These are phyloP conservation scores for Cystobasidiopsis lactophilus DNA, from an alignment of 768 basidiomycete species.

Conservation along the genomic window DNA sequence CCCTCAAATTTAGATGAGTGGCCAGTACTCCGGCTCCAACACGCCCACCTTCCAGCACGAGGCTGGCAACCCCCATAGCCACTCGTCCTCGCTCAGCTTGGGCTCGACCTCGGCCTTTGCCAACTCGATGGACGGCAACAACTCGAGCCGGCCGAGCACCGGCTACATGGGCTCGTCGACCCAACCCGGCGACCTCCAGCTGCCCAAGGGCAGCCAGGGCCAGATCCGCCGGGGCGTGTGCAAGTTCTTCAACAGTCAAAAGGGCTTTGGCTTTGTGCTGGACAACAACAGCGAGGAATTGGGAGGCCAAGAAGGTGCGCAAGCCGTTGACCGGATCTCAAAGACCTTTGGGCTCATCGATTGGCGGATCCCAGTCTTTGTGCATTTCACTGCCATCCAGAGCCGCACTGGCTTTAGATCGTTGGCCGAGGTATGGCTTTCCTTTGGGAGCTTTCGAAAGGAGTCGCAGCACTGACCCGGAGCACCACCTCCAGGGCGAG, in stretches of 20 bases:
- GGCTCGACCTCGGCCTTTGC: background rate
- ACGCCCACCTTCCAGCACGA: background rate
- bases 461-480: background rate
- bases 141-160: too few relatives aligned
- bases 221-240: conserved; percentile 1
- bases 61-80: background rate
- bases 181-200: too few relatives aligned
- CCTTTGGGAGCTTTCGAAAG: background rate
- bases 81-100: background rate
- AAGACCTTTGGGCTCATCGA: background rate
- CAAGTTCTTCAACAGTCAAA: conserved; percentile 11
- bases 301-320: conserved; percentile 20
- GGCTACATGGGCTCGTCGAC: too few relatives aligned
- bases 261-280: conserved; percentile 21
- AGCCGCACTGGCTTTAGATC: conserved; percentile 19
- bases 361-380: conserved; percentile 16
- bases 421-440: conserved; percentile 17
- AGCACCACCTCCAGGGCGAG: conserved; percentile 6
- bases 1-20: background rate
- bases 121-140: conserved; percentile 1
- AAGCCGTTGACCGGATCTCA: background rate
- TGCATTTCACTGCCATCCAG: conserved; percentile 19
- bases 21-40: background rate
- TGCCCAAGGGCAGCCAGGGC: too few relatives aligned
- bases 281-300: conserved; percentile 19